Evolutionary conservation across 2,329 filamentous ascomycete species (phyloP).

Genomic region (Sarocladium brachiariae): DNA sequence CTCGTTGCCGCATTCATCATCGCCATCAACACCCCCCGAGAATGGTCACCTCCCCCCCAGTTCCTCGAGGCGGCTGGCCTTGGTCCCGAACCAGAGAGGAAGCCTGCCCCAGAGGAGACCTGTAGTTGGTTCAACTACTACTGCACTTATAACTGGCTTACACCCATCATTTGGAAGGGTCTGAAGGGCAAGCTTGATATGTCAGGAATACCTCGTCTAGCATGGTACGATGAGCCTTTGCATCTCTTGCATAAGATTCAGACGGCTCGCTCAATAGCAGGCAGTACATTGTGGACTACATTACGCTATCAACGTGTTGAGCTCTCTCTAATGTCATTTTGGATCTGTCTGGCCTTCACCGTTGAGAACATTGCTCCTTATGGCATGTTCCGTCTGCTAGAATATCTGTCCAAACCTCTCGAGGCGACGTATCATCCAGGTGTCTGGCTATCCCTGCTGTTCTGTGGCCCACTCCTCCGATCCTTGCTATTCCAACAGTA

Average conservation of each 20-base stretch:
- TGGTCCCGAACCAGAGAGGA: conserved; percentile 19
- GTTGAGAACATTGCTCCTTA: conserved; percentile 46
- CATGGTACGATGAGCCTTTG: conserved; percentile 49
- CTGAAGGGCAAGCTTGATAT: conserved; percentile 36
- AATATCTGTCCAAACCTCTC: conserved; percentile 41
- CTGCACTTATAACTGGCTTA: conserved; percentile 44
- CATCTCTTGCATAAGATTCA: conserved; percentile 38
- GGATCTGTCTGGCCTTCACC: conserved; percentile 28
- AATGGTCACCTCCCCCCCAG: conserved; percentile 40
- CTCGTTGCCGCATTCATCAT: conserved; percentile 31
- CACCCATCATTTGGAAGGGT: conserved; percentile 41
- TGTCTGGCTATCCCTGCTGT: conserved; percentile 48
- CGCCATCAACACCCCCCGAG: conserved; percentile 39
- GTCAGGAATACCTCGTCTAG: conserved; percentile 39
- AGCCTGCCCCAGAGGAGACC: conserved; percentile 43
- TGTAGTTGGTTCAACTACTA: conserved; percentile 48
- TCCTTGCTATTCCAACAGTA: conserved; percentile 50
- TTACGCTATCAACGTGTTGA: conserved; percentile 36
- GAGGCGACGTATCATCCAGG: conserved; percentile 39
- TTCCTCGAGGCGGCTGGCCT: conserved; percentile 30
- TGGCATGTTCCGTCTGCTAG: conserved; percentile 45
- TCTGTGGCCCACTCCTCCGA: conserved; percentile 39
- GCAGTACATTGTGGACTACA: conserved; percentile 38
- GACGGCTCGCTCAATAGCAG: conserved; percentile 34
- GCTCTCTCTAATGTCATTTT: conserved; percentile 38